Percentiles rank a stretch among this genome's conserved stretches.
phyloP scores from a whole-genome alignment of 2,329 filamentous ascomycete genomes.

The Fusarium sp. region DNA sequence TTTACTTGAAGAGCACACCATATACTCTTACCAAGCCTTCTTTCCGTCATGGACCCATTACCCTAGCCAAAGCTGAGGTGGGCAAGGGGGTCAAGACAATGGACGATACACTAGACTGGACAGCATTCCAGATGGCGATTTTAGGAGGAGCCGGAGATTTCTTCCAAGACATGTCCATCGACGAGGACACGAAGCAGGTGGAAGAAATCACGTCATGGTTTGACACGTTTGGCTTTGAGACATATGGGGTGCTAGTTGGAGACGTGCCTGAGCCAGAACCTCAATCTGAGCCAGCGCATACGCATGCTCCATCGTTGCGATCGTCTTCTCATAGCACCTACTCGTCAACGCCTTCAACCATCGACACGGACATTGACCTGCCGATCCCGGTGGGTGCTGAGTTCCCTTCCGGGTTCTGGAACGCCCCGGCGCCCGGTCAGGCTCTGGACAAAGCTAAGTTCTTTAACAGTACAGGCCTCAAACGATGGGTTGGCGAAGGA shows the following conservation, averaged over 20 bases:
- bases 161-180: conserved; percentile 55
- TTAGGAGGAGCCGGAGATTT: conserved; percentile 66
- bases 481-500: conserved; percentile 53
- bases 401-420: conserved; percentile 50
- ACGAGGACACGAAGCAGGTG: conserved; percentile 57
- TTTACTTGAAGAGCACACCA: conserved; percentile 61
- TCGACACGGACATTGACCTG: conserved; percentile 51
- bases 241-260: conserved; percentile 54
- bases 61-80: conserved; percentile 60
- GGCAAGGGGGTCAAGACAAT: conserved; percentile 51
- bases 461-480: conserved; percentile 47
- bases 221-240: conserved; percentile 60
- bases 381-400: conserved; percentile 54
- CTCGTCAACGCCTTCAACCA: conserved; percentile 46
- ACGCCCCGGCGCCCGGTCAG: conserved; percentile 40
- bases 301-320: conserved; percentile 24
- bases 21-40: conserved; percentile 61
- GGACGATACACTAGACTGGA: conserved; percentile 69
- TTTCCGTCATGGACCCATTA: conserved; percentile 67
- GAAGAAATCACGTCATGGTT: conserved; percentile 64
- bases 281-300: conserved; percentile 1
- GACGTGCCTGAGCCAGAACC: conserved; percentile 4
- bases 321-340: conserved; percentile 41
- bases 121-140: conserved; percentile 73
- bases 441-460: conserved; percentile 49